Evolutionary conservation across 2,329 filamentous ascomycete genomes (phyloP).

Genomic region (Calonectria pauciramosa): DNA sequence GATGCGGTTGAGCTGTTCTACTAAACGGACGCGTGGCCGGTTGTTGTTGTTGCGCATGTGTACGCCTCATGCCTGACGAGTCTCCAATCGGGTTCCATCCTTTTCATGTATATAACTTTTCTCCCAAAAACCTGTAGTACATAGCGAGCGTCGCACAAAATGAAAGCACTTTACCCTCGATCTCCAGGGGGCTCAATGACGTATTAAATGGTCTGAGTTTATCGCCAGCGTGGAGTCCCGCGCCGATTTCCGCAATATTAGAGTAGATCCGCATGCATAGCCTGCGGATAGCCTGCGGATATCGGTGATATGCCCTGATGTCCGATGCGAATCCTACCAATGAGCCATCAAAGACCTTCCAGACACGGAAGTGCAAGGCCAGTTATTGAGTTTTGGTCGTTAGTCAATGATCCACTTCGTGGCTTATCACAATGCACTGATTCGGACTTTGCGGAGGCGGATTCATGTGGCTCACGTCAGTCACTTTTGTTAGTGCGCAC

Average conservation of each 20-base stretch:
- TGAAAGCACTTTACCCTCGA: not conserved
- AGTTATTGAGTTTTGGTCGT: not conserved
- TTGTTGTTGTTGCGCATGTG: not conserved
- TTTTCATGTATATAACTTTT: constrained; percentile 43
- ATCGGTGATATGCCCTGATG: not conserved
- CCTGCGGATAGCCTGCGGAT: not conserved
- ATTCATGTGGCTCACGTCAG: constrained; percentile 43
- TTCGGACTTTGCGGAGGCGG: constrained; percentile 33
- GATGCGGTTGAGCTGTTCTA: constrained; percentile 47
- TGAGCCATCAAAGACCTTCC: not conserved
- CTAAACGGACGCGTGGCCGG: constrained; percentile 8
- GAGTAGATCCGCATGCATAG: not conserved
- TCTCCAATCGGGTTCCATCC: not conserved
- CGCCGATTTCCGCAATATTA: not conserved
- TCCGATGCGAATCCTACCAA: not conserved
- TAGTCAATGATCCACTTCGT: not conserved
- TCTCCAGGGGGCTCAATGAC: not conserved
- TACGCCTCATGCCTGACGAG: not conserved
- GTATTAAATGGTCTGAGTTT: not conserved
- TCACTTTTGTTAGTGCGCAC: constrained; percentile 29
- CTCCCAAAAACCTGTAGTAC: not conserved
- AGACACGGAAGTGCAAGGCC: not conserved
- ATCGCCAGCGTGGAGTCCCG: not conserved
- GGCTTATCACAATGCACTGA: not conserved
- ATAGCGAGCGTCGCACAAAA: not conserved